Evolutionary conservation across 169 alveolate species (phyloP).

Genomic region (Eimeria praecox): DNA sequence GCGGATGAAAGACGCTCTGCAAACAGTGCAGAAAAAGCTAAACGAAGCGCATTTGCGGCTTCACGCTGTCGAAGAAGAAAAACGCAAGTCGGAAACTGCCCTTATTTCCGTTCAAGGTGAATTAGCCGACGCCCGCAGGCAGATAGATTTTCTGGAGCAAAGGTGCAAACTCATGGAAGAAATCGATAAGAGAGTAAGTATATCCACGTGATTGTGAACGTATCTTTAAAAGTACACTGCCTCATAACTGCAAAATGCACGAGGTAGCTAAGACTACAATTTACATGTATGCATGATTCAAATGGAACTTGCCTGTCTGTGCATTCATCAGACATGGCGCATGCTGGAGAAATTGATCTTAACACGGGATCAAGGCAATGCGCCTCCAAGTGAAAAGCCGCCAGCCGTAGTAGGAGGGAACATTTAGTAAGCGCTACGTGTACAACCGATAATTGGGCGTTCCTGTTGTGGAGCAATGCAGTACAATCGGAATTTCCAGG

Average conservation of each 20-base stretch:
- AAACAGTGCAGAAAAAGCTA: conserved; percentile 1
- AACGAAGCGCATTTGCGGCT: not conserved
- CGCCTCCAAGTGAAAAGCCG: not conserved
- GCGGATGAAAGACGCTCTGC: not conserved
- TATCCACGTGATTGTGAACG: not conserved
- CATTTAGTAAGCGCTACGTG: not conserved
- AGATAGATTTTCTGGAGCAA: not conserved
- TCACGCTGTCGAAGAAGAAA: not conserved
- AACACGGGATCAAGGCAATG: not conserved
- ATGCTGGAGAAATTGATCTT: conserved; percentile 49
- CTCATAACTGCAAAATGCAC: not conserved
- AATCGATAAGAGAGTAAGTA: conserved; percentile 41
- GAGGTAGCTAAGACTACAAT: not conserved
- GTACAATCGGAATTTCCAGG: not conserved
- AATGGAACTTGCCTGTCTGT: not conserved
- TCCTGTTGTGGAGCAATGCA: not conserved
- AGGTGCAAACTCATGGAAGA: conserved; percentile 61
- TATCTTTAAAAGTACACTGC: too few relatives aligned
- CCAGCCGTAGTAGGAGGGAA: not conserved
- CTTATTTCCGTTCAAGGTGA: conserved; percentile 7
- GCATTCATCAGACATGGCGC: conserved; percentile 57
- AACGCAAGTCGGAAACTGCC: not conserved
- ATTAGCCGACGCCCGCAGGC: conserved; percentile 23
- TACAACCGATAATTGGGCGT: not conserved
- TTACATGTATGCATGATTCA: not conserved